Percentiles rank a stretch among this genome's conserved stretches.
These are phyloP conservation scores for Neofusicoccum parvum DNA, from an alignment of 2,329 filamentous ascomycete species.

Conservation along the genomic window DNA sequence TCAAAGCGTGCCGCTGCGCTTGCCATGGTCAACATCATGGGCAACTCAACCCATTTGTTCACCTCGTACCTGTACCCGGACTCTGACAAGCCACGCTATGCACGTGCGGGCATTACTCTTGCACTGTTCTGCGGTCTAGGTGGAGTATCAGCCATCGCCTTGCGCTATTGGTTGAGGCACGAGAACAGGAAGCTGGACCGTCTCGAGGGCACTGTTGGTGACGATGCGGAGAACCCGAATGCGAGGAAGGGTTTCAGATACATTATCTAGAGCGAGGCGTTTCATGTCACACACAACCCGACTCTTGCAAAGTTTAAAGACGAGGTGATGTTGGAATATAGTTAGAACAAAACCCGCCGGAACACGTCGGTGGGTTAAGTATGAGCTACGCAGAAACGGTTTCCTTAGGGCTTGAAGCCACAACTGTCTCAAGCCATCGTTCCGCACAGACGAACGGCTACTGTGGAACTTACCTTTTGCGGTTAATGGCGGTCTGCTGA, in stretches of 20 bases:
- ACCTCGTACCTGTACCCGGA: slow-evolving; percentile 8
- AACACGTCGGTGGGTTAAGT: not conserved
- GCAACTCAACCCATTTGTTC: slow-evolving; percentile 1
- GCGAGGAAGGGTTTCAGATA: not conserved
- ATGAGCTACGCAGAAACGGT: not conserved
- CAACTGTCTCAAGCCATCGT: not conserved
- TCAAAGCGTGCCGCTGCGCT: slow-evolving; percentile 22
- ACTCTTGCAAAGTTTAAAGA: not conserved
- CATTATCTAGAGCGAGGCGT: not conserved
- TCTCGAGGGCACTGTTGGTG: slow-evolving; percentile 3
- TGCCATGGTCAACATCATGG: slow-evolving; percentile 24
- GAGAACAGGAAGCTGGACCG: slow-evolving; percentile 12
- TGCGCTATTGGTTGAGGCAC: slow-evolving; percentile 7
- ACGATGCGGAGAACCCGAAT: not conserved
- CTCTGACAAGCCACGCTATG: slow-evolving; percentile 8
- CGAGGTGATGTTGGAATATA: not conserved
- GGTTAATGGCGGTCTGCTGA: not conserved
- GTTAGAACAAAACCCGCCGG: not conserved
- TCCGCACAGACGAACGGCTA: not conserved
- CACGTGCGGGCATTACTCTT: not conserved
- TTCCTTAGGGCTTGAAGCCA: not conserved
- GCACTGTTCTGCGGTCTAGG: slow-evolving; percentile 6
- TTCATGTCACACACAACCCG: not conserved
- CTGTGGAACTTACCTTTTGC: not conserved
- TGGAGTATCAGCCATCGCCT: not conserved